A percentile compares a stretch with the other conserved stretches of the same genome.
Conservation (phyloP, 805 yeast species). For the Brettanomyces sp. region DNA sequence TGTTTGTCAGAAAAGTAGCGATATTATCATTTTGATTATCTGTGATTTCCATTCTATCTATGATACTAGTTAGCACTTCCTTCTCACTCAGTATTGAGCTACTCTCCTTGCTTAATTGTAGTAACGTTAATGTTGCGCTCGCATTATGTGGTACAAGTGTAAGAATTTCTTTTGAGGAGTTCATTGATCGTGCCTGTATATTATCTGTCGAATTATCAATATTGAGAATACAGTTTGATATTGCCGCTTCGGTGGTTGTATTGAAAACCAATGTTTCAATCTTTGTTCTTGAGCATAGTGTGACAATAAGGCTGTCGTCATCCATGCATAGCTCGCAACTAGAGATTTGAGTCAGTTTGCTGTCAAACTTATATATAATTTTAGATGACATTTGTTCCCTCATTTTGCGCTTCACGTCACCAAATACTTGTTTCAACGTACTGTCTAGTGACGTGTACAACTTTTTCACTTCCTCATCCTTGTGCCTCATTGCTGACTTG, state of each 20-base stretch:
- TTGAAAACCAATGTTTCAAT: background rate
- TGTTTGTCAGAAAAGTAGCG: slow-evolving; percentile 27
- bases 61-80: background rate
- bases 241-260: background rate
- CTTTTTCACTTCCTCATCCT: background rate
- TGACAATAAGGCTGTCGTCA: background rate
- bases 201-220: background rate
- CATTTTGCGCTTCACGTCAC: background rate
- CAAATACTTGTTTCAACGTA: background rate
- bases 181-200: background rate
- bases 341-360: background rate
- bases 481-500: slow-evolving; percentile 4
- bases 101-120: background rate
- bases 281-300: background rate
- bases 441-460: background rate
- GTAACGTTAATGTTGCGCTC: background rate
- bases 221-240: too few relatives aligned
- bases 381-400: background rate
- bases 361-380: background rate
- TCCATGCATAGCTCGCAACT: background rate
- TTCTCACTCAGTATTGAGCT: background rate
- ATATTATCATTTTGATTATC: slow-evolving; percentile 6
- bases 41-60: slow-evolving; percentile 2
- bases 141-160: background rate
- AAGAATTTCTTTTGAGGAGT: background rate